Percentiles rank a stretch among this genome's conserved stretches.
phyloP scores from a whole-genome alignment of 257 asterid species.

The Gardenia jasminoides region DNA sequence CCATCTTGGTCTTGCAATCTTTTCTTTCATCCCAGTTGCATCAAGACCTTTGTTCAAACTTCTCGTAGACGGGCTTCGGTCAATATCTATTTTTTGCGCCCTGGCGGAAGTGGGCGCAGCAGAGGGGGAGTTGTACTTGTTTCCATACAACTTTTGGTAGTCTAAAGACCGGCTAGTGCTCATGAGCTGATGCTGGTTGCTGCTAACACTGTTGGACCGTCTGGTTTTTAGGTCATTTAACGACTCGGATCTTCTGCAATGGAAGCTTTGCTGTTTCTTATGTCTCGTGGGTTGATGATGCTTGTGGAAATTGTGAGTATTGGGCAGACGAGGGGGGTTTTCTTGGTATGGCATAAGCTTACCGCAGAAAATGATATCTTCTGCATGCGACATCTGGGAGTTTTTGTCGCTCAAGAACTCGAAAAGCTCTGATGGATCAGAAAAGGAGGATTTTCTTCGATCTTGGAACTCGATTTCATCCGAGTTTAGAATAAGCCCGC shows the following conservation, averaged over 20 bases:
- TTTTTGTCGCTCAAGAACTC: conserved; percentile 47
- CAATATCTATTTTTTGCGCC: conserved; percentile 15
- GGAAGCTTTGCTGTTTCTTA: neutral
- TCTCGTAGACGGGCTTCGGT: conserved; percentile 16
- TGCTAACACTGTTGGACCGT: neutral
- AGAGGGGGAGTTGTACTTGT: neutral
- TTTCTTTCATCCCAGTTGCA: neutral
- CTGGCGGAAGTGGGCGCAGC: conserved; percentile 12
- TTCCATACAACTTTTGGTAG: conserved; percentile 33
- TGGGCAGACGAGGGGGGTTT: neutral
- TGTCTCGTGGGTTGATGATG: neutral
- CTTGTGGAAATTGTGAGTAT: neutral
- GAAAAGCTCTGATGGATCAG: conserved; percentile 58
- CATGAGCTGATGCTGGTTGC: conserved; percentile 6
- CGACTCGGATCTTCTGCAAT: conserved; percentile 19
- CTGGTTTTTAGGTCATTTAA: conserved; percentile 7
- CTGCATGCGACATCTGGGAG: conserved; percentile 55
- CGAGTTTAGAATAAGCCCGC: conserved; percentile 16
- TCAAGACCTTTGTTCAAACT: conserved; percentile 2
- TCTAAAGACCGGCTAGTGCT: conserved; percentile 54
- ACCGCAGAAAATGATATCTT: conserved; percentile 60
- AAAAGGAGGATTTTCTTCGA: conserved; percentile 31
- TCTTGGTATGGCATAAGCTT: conserved; percentile 44
- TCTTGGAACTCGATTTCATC: conserved; percentile 15
- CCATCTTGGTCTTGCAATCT: conserved; percentile 37